These are phyloP conservation scores for Suhomyces coccinellae DNA, from an alignment of 1,139 yeast species.

Conservation along the genomic window DNA sequence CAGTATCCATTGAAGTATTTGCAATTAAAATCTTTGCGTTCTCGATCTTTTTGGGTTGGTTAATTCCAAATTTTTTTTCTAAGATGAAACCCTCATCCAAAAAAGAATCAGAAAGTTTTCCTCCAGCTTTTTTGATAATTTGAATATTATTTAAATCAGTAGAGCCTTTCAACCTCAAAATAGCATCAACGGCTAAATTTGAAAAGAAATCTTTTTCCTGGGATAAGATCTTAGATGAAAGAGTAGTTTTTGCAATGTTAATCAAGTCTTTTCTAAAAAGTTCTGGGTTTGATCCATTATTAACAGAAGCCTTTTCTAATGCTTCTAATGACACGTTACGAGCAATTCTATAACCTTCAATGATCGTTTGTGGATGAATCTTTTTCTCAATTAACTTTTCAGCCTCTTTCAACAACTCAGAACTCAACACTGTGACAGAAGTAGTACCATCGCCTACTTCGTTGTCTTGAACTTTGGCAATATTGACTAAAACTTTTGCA, in stretches of 20 bases:
- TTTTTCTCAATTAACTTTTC: constrained; percentile 89
- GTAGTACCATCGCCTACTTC: constrained; percentile 99
- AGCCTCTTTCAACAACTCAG: constrained; percentile 92
- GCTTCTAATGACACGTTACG: constrained; percentile 80
- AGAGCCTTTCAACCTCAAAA: constrained; percentile 85
- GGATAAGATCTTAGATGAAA: constrained; percentile 89
- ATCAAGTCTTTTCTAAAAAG: constrained; percentile 75
- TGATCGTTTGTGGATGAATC: constrained; percentile 96
- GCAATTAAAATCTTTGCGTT: constrained; percentile 90
- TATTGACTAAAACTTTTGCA: constrained; percentile 93
- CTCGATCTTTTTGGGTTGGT: constrained; percentile 83
- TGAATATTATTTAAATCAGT: constrained; percentile 96
- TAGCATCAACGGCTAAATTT: constrained; percentile 90
- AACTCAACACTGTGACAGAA: constrained; percentile 87
- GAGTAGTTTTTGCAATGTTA: constrained; percentile 88
- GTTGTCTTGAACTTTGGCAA: constrained; percentile 96
- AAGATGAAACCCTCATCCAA: constrained; percentile 94
- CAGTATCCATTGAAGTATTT: constrained; percentile 96
- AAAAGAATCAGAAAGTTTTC: constrained; percentile 86
- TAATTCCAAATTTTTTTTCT: constrained; percentile 88
- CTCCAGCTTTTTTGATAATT: constrained; percentile 91
- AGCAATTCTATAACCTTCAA: constrained; percentile 93
- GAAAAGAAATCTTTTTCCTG: constrained; percentile 93
- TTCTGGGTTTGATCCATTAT: constrained; percentile 61
- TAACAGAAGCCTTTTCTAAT: constrained; percentile 73